Evolutionary conservation across 2,329 filamentous ascomycete genomes (phyloP), one percentile per base, ranked within the genome.

Genomic region (Dothistroma septosporum): DNA sequence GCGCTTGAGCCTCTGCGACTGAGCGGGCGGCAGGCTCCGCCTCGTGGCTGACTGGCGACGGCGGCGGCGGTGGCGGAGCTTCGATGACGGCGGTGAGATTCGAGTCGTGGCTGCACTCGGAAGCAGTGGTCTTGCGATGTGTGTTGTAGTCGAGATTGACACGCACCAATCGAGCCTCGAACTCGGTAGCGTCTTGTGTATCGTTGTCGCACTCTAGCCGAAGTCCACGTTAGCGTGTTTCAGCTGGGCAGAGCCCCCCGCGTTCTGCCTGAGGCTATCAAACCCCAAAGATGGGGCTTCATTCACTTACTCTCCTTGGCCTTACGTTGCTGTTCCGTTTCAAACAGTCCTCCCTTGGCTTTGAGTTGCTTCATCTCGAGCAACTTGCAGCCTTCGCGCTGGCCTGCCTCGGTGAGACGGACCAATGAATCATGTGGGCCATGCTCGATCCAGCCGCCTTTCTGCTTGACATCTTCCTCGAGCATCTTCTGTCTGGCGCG

Each of bases 171-270:
- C 21, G 47, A 50, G 47, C 10, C 21, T 9, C 14, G n/a, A 44
- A 44, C 14, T n/a, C 41, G 8, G 41, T 16, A 14, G 14, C 14
- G 8, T 14, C 41, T 9, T 12, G 70, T 88, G 87, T 66, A 74
- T 82, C n/a, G 83, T 87, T 54, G 82, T 79, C 32, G 83, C 87
- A 0, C 85, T 85, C 0, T 87, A 82, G 79, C 79, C 78, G 14
- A 87, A 87, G 85, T 86, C 37, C 85, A 83, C 61, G 76, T 77
- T 2, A 81, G 85, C 62, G 85, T 57, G 35, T 24, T 41, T 55
- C 33, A 33, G 28, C 35, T 8, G n/a, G 49, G 28, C 9, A 10
- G n/a, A 19, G 49, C 49, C 24, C 19, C 31, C 19, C 35, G 22
- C 47, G 19, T 4, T 16, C 10, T 56, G 54, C 37, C 54, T 56